Evolutionary conservation across 2,329 filamentous ascomycete genomes (phyloP).

Genomic region (Parafenestella ontariensis): DNA sequence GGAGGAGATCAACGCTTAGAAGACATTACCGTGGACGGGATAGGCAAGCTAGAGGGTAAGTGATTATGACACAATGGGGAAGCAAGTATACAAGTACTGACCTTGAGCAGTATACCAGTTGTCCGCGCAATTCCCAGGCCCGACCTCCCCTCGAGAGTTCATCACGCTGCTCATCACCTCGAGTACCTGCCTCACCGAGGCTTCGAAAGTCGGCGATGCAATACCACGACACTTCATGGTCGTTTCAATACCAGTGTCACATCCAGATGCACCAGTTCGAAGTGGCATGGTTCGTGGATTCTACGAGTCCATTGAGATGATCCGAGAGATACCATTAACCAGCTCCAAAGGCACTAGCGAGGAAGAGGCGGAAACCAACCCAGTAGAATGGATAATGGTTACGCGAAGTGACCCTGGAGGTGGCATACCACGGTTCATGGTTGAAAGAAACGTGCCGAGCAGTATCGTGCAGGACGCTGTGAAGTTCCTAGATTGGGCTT

Average conservation of each 20-base stretch:
- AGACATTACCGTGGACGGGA: conserved; percentile 63
- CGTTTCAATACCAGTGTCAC: conserved; percentile 82
- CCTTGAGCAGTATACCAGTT: conserved; percentile 74
- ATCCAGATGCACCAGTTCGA: conserved; percentile 74
- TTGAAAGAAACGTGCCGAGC: conserved; percentile 84
- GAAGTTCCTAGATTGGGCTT: conserved; percentile 84
- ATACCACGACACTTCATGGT: conserved; percentile 79
- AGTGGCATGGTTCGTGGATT: conserved; percentile 80
- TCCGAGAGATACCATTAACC: conserved; percentile 76
- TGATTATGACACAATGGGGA: not conserved
- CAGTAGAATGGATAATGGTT: conserved; percentile 92
- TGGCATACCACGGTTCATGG: conserved; percentile 86
- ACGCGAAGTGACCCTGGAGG: conserved; percentile 88
- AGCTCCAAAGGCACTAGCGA: conserved; percentile 26
- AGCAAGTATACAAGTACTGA: conserved; percentile 3
- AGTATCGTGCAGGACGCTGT: conserved; percentile 80
- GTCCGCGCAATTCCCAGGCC: conserved; percentile 88
- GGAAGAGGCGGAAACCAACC: conserved; percentile 62
- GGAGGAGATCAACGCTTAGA: conserved; percentile 80
- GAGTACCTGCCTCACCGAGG: conserved; percentile 57
- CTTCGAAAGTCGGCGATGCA: conserved; percentile 50
- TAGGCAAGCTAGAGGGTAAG: conserved; percentile 69
- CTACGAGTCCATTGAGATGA: conserved; percentile 92
- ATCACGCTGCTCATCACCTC: conserved; percentile 79
- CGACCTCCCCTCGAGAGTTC: conserved; percentile 87